These are phyloP conservation scores for Shiraia sp. DNA, from an alignment of 2,329 filamentous ascomycete species.

Conservation along the genomic window DNA sequence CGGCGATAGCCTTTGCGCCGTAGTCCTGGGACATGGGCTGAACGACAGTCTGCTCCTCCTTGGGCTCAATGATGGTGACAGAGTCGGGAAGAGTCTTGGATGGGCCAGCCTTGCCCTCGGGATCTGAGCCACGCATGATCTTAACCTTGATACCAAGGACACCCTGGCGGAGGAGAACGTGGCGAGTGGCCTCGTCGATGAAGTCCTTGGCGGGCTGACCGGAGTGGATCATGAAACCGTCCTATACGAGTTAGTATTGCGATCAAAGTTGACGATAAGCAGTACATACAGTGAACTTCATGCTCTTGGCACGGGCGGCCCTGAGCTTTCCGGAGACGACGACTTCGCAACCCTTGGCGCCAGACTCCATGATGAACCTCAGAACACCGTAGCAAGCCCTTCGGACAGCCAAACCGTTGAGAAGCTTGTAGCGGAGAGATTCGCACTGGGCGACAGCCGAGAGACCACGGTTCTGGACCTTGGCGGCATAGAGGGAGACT, in stretches of 20 bases:
- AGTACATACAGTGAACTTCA: slow-evolving; percentile 93
- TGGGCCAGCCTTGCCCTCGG: slow-evolving; percentile 97
- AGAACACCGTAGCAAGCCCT: slow-evolving; percentile 99
- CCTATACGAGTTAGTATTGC: slow-evolving; percentile 48
- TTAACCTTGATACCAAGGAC: slow-evolving; percentile 99
- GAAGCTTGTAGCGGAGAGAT: slow-evolving; percentile 99
- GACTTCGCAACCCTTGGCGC: slow-evolving; percentile 99
- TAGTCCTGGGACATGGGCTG: slow-evolving; percentile 99
- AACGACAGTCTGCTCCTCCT: slow-evolving; percentile 95
- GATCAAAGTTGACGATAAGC: background rate
- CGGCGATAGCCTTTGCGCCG: slow-evolving; percentile 82
- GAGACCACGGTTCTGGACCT: slow-evolving; percentile 99
- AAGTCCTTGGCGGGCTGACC: slow-evolving; percentile 99
- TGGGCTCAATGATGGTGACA: slow-evolving; percentile 99
- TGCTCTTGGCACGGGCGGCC: slow-evolving; percentile 98
- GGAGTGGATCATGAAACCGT: slow-evolving; percentile 99
- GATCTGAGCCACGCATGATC: slow-evolving; percentile 99
- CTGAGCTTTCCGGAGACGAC: slow-evolving; percentile 99
- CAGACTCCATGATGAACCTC: slow-evolving; percentile 99
- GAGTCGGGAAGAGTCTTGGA: slow-evolving; percentile 97
- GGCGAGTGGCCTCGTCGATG: slow-evolving; percentile 96
- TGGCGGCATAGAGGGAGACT: slow-evolving; percentile 99
- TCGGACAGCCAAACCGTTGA: slow-evolving; percentile 98
- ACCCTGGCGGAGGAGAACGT: slow-evolving; percentile 99
- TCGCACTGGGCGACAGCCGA: slow-evolving; percentile 99